Percentiles rank a stretch among this genome's conserved stretches.
phyloP scores from a whole-genome alignment of 805 yeast genomes.

The Starmerella geochares region DNA sequence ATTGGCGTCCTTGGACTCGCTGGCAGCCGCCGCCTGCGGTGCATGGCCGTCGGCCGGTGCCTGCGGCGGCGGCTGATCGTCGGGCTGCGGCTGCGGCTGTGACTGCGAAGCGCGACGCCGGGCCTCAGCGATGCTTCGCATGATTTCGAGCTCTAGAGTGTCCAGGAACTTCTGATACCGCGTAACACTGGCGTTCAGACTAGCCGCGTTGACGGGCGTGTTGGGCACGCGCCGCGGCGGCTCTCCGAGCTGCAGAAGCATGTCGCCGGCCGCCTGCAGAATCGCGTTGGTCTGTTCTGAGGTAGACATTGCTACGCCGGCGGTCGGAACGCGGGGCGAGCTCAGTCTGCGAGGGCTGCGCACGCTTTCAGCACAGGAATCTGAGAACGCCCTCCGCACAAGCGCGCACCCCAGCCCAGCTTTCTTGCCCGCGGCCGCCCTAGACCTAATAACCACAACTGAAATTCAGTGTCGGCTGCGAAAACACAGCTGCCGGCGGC shows the following conservation, averaged over 20 bases:
- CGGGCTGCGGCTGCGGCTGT: no score
- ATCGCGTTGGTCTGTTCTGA: constrained; percentile 17
- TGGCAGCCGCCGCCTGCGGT: no score
- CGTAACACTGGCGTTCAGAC: constrained; percentile 16
- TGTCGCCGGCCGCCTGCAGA: constrained; percentile 23
- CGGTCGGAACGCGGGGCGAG: neutral
- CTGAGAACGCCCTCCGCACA: neutral
- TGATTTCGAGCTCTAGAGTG: constrained; percentile 17
- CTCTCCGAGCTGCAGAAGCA: constrained; percentile 25
- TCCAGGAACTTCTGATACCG: constrained; percentile 33
- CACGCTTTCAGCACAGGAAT: no score
- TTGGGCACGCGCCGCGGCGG: constrained; percentile 25
- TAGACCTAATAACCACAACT: neutral
- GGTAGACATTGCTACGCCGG: constrained; percentile 5
- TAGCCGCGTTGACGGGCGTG: constrained; percentile 19
- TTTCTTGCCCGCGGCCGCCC: neutral
- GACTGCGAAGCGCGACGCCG: neutral
- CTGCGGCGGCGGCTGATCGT: no score
- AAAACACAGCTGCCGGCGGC: no score
- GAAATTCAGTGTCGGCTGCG: no score
- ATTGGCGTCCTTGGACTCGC: neutral
- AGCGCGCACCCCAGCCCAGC: neutral
- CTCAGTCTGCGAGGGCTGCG: no score
- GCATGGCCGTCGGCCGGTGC: no score
- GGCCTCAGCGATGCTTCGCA: constrained; percentile 9